These are phyloP conservation scores for Candida labiduridarum DNA, from an alignment of 1,139 yeast species.

Conservation along the genomic window DNA sequence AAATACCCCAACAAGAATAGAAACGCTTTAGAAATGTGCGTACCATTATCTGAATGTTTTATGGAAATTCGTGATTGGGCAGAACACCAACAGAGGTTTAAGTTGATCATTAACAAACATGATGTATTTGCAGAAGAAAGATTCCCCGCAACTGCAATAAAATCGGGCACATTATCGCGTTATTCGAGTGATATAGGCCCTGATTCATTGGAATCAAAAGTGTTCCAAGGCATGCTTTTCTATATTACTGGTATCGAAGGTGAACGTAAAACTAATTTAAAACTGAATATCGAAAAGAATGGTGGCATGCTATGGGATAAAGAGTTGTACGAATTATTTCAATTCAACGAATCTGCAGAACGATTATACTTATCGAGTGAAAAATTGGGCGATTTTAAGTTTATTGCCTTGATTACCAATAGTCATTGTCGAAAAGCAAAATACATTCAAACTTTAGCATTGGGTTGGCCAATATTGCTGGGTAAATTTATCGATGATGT, in stretches of 20 bases:
- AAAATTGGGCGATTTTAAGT: slow-evolving; percentile 31
- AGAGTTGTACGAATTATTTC: slow-evolving; percentile 44
- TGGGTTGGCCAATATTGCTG: slow-evolving; percentile 88
- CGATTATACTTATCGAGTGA: slow-evolving; percentile 17
- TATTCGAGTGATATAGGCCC: slow-evolving; percentile 4
- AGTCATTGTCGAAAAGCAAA: slow-evolving; percentile 67
- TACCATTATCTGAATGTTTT: slow-evolving; percentile 21
- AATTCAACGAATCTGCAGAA: slow-evolving; percentile 17
- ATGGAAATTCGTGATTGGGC: slow-evolving; percentile 49
- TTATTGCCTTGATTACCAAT: slow-evolving; percentile 69
- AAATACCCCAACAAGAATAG: slow-evolving; percentile 18
- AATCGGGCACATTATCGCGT: slow-evolving; percentile 9
- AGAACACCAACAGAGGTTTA: slow-evolving; percentile 36
- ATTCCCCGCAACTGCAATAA: slow-evolving; percentile 12
- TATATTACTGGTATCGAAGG: slow-evolving; percentile 43
- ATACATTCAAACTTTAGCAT: slow-evolving; percentile 79
- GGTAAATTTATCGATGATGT: slow-evolving; percentile 62
- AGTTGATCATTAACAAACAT: slow-evolving; percentile 14
- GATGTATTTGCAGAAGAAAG: slow-evolving; percentile 15
- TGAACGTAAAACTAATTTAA: slow-evolving; percentile 37
- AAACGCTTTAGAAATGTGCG: slow-evolving; percentile 15
- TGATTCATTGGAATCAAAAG: slow-evolving; percentile 8
- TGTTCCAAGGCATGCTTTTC: slow-evolving; percentile 31
- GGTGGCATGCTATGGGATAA: slow-evolving; percentile 58
- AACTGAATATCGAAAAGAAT: slow-evolving; percentile 38